Evolutionary conservation across 805 yeast genomes (phyloP).

Genomic region (Suhomyces kilbournensis): DNA sequence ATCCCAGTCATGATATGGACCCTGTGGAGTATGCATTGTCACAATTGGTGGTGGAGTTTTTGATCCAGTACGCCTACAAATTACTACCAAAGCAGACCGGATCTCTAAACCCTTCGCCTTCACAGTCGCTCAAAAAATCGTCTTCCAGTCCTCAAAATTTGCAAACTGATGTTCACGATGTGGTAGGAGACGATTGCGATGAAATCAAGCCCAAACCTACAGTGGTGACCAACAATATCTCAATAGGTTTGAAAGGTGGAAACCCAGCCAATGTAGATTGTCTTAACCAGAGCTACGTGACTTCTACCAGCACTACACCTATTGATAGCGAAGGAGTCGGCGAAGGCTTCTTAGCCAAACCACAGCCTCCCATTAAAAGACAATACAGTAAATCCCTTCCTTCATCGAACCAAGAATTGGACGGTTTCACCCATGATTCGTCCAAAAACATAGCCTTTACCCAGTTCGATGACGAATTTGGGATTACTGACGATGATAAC

Average conservation of each 20-base stretch:
- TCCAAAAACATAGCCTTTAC: slow-evolving; percentile 41
- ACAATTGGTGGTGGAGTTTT: slow-evolving; percentile 80
- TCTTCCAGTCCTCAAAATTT: neutral
- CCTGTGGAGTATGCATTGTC: slow-evolving; percentile 90
- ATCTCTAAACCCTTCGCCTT: neutral
- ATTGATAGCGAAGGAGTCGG: slow-evolving; percentile 10
- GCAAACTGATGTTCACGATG: neutral
- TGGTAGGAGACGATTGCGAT: neutral
- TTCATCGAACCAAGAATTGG: slow-evolving; percentile 23
- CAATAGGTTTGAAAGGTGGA: neutral
- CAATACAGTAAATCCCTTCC: slow-evolving; percentile 37
- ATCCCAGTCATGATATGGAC: slow-evolving; percentile 87
- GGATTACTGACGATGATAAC: slow-evolving; percentile 24
- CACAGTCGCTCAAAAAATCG: neutral
- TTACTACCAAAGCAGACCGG: slow-evolving; percentile 53
- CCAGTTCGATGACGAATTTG: slow-evolving; percentile 43
- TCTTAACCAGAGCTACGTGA: slow-evolving; percentile 5
- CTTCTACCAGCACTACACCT: slow-evolving; percentile 16
- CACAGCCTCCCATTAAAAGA: slow-evolving; percentile 15
- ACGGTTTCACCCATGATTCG: neutral
- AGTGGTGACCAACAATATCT: neutral
- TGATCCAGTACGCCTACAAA: slow-evolving; percentile 81
- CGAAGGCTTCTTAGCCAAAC: slow-evolving; percentile 6
- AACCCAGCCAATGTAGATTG: neutral
- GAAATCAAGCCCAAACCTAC: neutral